A percentile compares a stretch with the other conserved stretches of the same genome.
Conservation (phyloP, 176 grass and related monocot species). For the Thalia dealbata region DNA sequence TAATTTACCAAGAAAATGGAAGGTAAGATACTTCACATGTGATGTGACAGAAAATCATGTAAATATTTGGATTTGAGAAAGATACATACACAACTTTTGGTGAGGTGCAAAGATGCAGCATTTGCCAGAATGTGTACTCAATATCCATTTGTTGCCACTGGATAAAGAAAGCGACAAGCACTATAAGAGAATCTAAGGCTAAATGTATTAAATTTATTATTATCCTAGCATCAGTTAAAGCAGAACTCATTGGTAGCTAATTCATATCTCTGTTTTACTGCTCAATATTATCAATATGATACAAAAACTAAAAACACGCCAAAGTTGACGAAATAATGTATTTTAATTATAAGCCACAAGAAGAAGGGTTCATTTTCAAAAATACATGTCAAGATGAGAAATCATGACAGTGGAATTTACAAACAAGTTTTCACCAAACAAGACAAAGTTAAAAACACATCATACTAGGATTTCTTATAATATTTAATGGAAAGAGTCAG, state of each 20-base stretch:
- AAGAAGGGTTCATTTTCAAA: not conserved
- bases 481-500: too few species aligned
- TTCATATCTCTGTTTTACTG: not conserved
- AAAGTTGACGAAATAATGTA: too few species aligned
- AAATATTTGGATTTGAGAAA: constrained; percentile 13
- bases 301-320: not conserved
- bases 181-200: not conserved
- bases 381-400: not conserved
- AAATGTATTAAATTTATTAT: not conserved
- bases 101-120: constrained; percentile 99
- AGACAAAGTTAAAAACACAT: not conserved
- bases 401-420: not conserved
- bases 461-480: not conserved
- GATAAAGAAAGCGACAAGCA: not conserved
- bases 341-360: not conserved
- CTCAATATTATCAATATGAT: not conserved
- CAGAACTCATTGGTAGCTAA: not conserved
- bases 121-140: constrained; percentile 99
- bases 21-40: not conserved
- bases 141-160: constrained; percentile 99
- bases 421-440: not conserved
- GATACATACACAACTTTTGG: constrained; percentile 96
- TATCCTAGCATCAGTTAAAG: not conserved
- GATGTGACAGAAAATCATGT: constrained; percentile 16
- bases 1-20: constrained; percentile 1